Percentiles rank a stretch among this genome's conserved stretches.
Evolutionary conservation across 495 filamentous ascomycete species (phyloP).

Genomic region (Lasiosphaeria ovina): DNA sequence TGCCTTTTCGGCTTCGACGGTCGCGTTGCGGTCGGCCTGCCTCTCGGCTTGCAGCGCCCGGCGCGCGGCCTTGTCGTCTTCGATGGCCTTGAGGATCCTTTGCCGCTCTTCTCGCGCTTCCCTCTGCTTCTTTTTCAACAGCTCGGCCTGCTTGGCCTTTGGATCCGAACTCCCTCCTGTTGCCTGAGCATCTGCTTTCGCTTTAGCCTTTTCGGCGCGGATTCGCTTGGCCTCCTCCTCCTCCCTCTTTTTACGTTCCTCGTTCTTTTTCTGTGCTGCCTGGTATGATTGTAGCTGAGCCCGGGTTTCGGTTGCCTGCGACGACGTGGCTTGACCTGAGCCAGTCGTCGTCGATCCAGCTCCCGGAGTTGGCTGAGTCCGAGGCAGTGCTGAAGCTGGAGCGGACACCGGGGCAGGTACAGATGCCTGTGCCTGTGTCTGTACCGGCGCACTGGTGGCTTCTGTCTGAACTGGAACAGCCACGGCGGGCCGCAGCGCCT

Average conservation of each 20-base stretch:
- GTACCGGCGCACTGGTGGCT: not conserved
- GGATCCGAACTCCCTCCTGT: slow-evolving; percentile 36
- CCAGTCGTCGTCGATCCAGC: slow-evolving; percentile 5
- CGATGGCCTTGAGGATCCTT: slow-evolving; percentile 60
- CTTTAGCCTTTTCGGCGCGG: slow-evolving; percentile 31
- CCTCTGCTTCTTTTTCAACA: slow-evolving; percentile 49
- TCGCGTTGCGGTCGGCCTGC: slow-evolving; percentile 37
- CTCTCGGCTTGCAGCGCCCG: slow-evolving; percentile 49
- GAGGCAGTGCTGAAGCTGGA: slow-evolving; percentile 9
- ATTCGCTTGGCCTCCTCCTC: slow-evolving; percentile 30
- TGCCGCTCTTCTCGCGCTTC: slow-evolving; percentile 59
- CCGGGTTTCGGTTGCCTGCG: slow-evolving; percentile 18
- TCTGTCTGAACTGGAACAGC: not conserved
- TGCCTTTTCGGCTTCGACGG: slow-evolving; percentile 12
- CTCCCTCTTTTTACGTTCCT: slow-evolving; percentile 29
- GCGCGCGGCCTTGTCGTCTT: slow-evolving; percentile 66
- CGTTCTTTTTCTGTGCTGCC: slow-evolving; percentile 28
- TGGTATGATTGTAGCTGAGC: slow-evolving; percentile 19
- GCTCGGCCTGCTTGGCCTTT: slow-evolving; percentile 43
- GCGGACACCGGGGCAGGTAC: slow-evolving; percentile 1
- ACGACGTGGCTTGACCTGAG: slow-evolving; percentile 19
- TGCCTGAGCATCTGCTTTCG: slow-evolving; percentile 24
- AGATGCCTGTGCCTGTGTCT: not conserved
- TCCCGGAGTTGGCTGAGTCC: slow-evolving; percentile 5
- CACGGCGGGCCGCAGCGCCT: slow-evolving; percentile 32